phyloP scores from a whole-genome alignment of 2,329 filamentous ascomycete species.

The Colletotrichum sp. region DNA sequence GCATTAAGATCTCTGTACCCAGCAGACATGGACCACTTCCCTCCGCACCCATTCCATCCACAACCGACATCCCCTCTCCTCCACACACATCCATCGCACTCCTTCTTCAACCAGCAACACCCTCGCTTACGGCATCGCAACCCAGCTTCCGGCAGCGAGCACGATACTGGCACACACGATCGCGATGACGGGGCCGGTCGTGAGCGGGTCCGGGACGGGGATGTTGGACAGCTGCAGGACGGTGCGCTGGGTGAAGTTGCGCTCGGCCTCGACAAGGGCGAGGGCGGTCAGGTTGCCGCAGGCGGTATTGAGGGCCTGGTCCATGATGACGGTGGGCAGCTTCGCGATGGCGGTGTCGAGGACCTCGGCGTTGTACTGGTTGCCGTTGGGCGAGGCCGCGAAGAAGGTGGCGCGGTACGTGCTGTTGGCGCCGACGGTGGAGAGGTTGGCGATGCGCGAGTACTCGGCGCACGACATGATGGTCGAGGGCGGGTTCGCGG shows the following conservation, averaged over 20 bases:
- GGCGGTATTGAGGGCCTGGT: slow-evolving; percentile 42
- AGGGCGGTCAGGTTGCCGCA: slow-evolving; percentile 51
- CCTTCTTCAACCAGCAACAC: neutral
- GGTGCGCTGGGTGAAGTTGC: slow-evolving; percentile 47
- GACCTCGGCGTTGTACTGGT: slow-evolving; percentile 39
- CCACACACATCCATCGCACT: neutral
- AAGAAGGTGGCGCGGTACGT: slow-evolving; percentile 51
- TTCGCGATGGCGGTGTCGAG: slow-evolving; percentile 44
- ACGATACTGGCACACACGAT: neutral
- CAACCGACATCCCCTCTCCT: neutral
- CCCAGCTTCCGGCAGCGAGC: neutral
- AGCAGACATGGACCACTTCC: neutral
- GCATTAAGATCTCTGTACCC: slow-evolving; percentile 2
- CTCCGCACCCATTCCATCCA: neutral
- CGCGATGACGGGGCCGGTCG: neutral
- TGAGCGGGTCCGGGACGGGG: neutral
- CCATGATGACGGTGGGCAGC: slow-evolving; percentile 39
- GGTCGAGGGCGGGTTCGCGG: neutral
- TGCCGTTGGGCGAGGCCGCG: slow-evolving; percentile 45
- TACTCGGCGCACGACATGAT: slow-evolving; percentile 43
- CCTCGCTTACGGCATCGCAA: slow-evolving; percentile 1
- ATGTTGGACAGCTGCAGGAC: slow-evolving; percentile 37
- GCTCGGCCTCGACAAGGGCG: slow-evolving; percentile 45
- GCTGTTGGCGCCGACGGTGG: slow-evolving; percentile 48
- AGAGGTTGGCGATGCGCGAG: slow-evolving; percentile 49